Evolutionary conservation across 2,329 filamentous ascomycete species (phyloP).

Genomic region (Xylaria polymorpha): DNA sequence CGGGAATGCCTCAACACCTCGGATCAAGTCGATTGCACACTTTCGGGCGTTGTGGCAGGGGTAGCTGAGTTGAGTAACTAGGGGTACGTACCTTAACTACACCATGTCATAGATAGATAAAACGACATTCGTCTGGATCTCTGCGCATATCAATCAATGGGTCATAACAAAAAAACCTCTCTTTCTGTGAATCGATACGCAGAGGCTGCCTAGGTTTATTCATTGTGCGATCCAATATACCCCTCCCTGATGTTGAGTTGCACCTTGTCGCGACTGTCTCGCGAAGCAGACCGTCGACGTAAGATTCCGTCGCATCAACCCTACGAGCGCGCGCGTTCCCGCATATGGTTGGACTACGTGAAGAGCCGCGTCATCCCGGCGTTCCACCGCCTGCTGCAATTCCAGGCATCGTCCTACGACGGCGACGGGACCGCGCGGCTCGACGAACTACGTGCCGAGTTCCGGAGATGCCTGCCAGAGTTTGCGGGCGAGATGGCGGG

Average conservation of each 20-base stretch:
- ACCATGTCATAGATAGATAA: constrained; percentile 19
- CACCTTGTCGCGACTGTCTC: constrained; percentile 46
- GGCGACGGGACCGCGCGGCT: constrained; percentile 41
- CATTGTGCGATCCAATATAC: constrained; percentile 35
- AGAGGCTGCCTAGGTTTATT: not conserved
- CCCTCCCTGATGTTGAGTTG: constrained; percentile 44
- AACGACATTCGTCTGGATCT: not conserved
- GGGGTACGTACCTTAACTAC: not conserved
- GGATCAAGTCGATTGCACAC: too few species aligned
- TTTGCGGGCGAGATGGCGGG: constrained; percentile 62
- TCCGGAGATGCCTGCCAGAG: constrained; percentile 61
- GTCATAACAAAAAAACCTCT: not conserved
- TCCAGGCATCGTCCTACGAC: constrained; percentile 42
- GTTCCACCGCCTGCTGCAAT: constrained; percentile 59
- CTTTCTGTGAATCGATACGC: not conserved
- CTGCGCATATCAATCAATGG: not conserved
- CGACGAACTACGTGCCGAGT: constrained; percentile 58
- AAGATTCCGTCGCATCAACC: not conserved
- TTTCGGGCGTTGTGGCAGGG: not conserved
- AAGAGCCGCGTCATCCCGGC: constrained; percentile 65
- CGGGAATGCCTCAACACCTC: too few species aligned
- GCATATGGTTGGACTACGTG: constrained; percentile 69
- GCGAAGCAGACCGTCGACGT: constrained; percentile 47
- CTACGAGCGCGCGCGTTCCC: constrained; percentile 62
- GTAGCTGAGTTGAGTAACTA: not conserved